Evolutionary conservation across 1,284 basidiomycete species (phyloP).

Genomic region (Trichosporon coremiiforme): DNA sequence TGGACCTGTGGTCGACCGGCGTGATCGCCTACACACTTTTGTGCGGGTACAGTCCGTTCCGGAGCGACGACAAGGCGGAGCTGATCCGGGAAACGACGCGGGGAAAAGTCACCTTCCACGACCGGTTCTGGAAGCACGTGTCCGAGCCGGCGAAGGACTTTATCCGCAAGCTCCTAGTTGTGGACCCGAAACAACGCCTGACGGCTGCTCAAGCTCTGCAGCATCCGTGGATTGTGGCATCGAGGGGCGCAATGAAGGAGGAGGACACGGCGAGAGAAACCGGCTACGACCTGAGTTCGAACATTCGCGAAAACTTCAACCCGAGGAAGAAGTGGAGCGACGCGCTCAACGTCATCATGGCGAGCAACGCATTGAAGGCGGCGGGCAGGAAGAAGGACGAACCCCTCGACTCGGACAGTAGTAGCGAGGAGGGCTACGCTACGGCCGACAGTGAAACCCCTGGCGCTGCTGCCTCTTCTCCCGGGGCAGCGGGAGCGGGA

Average conservation of each 20-base stretch:
- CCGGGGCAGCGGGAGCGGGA: not conserved
- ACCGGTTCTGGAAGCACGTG: slow-evolving; percentile 90
- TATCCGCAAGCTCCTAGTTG: slow-evolving; percentile 71
- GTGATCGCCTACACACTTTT: slow-evolving; percentile 91
- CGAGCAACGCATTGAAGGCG: slow-evolving; percentile 24
- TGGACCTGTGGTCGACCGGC: slow-evolving; percentile 91
- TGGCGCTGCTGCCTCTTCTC: too few species aligned
- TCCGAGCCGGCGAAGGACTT: slow-evolving; percentile 60
- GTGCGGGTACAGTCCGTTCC: slow-evolving; percentile 92
- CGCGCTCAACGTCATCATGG: slow-evolving; percentile 37
- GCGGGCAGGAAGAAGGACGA: not conserved
- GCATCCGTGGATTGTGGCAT: slow-evolving; percentile 59
- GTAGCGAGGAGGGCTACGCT: slow-evolving; percentile 16
- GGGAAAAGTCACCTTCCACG: slow-evolving; percentile 85
- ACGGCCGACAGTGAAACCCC: slow-evolving; percentile 17
- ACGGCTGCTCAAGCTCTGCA: slow-evolving; percentile 73
- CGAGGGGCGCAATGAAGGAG: slow-evolving; percentile 10
- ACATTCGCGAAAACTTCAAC: slow-evolving; percentile 68
- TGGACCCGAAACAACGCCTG: slow-evolving; percentile 71
- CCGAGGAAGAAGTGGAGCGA: slow-evolving; percentile 44
- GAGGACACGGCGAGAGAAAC: slow-evolving; percentile 44
- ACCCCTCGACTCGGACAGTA: slow-evolving; percentile 21
- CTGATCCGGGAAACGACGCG: slow-evolving; percentile 79
- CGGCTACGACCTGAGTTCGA: slow-evolving; percentile 70
- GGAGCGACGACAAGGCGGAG: slow-evolving; percentile 74